These are phyloP conservation scores for Pestalotiopsis sp. DNA, from an alignment of 2,329 filamentous ascomycete species.

Conservation along the genomic window DNA sequence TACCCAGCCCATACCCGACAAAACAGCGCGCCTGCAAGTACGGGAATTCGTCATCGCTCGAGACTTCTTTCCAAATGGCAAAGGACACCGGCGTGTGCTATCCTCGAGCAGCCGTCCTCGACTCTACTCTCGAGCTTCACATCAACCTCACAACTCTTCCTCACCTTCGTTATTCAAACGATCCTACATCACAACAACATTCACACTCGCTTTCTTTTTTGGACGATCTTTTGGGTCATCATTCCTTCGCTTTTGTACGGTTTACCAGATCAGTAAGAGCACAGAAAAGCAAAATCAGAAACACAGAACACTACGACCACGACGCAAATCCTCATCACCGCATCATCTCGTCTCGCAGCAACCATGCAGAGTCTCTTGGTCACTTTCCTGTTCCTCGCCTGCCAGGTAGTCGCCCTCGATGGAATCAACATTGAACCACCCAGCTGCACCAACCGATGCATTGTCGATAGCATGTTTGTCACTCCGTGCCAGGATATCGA, in stretches of 20 bases:
- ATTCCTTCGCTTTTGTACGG: conserved; percentile 13
- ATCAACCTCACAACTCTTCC: neutral
- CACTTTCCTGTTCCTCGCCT: neutral
- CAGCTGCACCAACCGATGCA: conserved; percentile 32
- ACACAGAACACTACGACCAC: neutral
- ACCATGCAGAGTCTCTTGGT: neutral
- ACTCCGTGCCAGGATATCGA: conserved; percentile 32
- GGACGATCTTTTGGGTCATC: conserved; percentile 15
- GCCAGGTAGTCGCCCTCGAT: neutral
- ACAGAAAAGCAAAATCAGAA: conserved; percentile 8
- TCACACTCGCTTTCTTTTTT: conserved; percentile 11
- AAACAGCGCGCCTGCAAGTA: neutral
- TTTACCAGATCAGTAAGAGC: conserved; percentile 11
- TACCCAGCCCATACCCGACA: neutral
- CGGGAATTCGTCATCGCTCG: neutral
- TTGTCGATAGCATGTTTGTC: conserved; percentile 35
- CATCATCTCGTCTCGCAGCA: neutral
- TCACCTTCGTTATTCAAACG: neutral
- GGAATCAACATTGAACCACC: conserved; percentile 5
- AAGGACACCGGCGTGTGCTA: neutral
- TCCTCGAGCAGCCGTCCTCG: neutral
- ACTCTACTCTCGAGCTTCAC: too few species aligned
- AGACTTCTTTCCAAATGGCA: neutral
- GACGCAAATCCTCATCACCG: neutral
- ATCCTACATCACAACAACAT: neutral